Conservation (phyloP, 176 grass and related monocot species). For the Oryza punctata region DNA sequence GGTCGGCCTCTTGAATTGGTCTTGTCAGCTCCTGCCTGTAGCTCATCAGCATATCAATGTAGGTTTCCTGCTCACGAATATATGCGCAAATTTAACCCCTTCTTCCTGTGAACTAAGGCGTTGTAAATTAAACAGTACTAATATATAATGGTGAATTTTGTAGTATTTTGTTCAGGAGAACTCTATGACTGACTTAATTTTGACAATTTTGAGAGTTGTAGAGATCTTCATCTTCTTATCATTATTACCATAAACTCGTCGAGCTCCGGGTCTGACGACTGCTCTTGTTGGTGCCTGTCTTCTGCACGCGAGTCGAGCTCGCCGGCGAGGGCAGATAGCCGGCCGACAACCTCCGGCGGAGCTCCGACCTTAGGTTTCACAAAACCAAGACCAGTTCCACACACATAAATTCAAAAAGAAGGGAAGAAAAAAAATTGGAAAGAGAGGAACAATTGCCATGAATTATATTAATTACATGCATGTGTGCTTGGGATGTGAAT, state of each 20-base stretch:
- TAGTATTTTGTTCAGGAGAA: not conserved
- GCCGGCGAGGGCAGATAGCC: conserved; percentile 50
- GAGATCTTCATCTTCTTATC: not conserved
- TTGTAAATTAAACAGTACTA: not conserved
- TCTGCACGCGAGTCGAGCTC: conserved; percentile 54
- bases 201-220: not conserved
- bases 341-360: conserved; percentile 56
- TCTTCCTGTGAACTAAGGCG: not conserved
- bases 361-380: conserved; percentile 62
- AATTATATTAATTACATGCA: conserved; percentile 12
- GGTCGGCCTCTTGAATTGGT: conserved; percentile 69
- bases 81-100: not conserved
- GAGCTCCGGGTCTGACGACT: conserved; percentile 67
- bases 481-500: not conserved
- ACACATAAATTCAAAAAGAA: not conserved
- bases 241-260: conserved; percentile 81
- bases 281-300: conserved; percentile 13
- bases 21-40: conserved; percentile 71
- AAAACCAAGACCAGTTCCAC: conserved; percentile 29
- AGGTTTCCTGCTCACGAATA: conserved; percentile 54
- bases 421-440: not conserved
- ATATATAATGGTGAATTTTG: not conserved
- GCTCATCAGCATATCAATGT: conserved; percentile 60
- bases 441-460: not conserved
- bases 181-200: not conserved